Base-by-base conservation (phyloP, 371 early-diverging fungal species). In the Mortierella polycephala region DNA sequence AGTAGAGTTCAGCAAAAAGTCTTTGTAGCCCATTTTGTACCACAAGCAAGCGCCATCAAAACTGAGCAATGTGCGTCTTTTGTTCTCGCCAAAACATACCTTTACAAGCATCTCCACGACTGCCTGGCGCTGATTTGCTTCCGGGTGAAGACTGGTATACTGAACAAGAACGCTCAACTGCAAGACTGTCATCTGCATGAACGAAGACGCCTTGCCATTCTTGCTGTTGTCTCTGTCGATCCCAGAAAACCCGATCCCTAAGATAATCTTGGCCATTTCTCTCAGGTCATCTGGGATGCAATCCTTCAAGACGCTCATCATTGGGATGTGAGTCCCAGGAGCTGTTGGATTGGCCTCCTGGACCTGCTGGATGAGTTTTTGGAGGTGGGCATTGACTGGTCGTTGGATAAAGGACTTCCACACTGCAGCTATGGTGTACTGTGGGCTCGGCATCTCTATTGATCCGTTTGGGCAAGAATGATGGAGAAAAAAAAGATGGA, bases 391-490 rank as follows among this genome's bases (percentile, higher is more conserved):
- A 30, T 61, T 40, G 50, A 45, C 41, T 6, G 68, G 56, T 10
- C 61, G 54, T 39, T 68, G 68, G 16, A 68, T 61, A 39, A 61
- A 20, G n/a, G 46, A 30, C 21, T 40, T 61, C 68, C 68, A 68
- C 9, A 60, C 40, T 5, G 44, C 58, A 3, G 58, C 49, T 14
- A 45, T 51, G 6, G 45, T 37, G 46, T 37, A 63, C 10, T 42
- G 64, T 12, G n/a, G 21, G 13, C 30, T 23, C 30, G 30, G 30
- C 30, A 30, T 30, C 30, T 30, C 30, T 2, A 30, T 30, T 1
- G 30, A 4, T 30, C 46, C 52, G 41, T 60, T 30, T 9, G 14
- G 12, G 20, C 41, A 12, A 13, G 21, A 44, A 30, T 7, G 23
- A 13, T 9, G 44, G 5, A 23, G 30, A 45, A n/a, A 41, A 41